These are phyloP conservation scores for Tolypocladium nubicola DNA, from an alignment of 2,329 filamentous ascomycete genomes.

Conservation along the genomic window DNA sequence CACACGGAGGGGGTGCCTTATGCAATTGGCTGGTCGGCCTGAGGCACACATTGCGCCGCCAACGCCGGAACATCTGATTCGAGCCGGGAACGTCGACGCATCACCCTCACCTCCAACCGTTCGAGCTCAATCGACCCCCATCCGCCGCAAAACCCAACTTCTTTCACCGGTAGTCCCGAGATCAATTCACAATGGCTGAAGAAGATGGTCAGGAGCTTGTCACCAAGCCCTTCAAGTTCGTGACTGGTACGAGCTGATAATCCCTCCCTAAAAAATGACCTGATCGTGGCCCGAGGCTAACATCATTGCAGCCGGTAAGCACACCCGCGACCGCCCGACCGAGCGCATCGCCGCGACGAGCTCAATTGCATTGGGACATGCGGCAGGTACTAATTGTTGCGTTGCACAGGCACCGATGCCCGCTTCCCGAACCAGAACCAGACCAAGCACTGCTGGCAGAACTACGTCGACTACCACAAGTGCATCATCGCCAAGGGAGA, in stretches of 20 bases:
- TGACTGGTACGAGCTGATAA: constrained; percentile 68
- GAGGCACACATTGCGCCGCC: constrained; percentile 24
- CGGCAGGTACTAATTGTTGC: constrained; percentile 5
- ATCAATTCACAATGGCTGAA: constrained; percentile 69
- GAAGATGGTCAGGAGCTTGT: constrained; percentile 65
- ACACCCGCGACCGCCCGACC: constrained; percentile 7
- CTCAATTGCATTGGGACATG: constrained; percentile 13
- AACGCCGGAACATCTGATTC: constrained; percentile 31
- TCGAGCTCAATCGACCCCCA: constrained; percentile 13
- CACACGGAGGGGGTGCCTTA: constrained; percentile 19
- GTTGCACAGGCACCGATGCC: constrained; percentile 76
- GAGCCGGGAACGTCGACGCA: constrained; percentile 23
- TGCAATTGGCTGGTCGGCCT: constrained; percentile 25
- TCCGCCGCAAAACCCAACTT: constrained; percentile 7
- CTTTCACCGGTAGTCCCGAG: constrained; percentile 11
- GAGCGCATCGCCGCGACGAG: constrained; percentile 11
- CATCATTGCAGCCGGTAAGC: constrained; percentile 33
- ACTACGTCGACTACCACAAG: constrained; percentile 99
- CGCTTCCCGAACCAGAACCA: constrained; percentile 98
- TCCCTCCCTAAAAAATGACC: constrained; percentile 26
- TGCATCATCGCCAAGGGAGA: constrained; percentile 97
- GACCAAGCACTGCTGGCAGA: constrained; percentile 99
- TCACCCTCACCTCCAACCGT: constrained; percentile 4
- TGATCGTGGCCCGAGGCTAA: constrained; percentile 30
- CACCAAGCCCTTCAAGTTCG: constrained; percentile 99